Percentiles rank a stretch among this genome's conserved stretches.
Evolutionary conservation across 257 asterid genomes (phyloP).

Genomic region (Nicotiana otophora): DNA sequence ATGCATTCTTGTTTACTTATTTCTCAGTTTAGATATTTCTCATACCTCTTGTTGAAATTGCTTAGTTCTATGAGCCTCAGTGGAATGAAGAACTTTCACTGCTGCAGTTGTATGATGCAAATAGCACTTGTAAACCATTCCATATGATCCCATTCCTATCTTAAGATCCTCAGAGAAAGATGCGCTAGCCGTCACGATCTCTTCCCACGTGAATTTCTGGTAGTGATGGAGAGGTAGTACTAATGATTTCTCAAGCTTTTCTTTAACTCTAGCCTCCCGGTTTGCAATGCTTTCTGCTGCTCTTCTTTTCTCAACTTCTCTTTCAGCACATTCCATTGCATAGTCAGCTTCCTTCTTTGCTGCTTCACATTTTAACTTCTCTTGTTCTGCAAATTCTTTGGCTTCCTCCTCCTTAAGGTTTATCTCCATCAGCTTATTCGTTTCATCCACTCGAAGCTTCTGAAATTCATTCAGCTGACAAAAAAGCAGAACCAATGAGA

Average conservation of each 20-base stretch:
- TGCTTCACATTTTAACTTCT: conserved; percentile 50
- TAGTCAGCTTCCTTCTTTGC: conserved; percentile 62
- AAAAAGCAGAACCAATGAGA: neutral
- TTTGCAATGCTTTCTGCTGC: conserved; percentile 57
- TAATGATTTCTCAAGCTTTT: conserved; percentile 56
- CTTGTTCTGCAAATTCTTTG: conserved; percentile 51
- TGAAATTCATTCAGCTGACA: conserved; percentile 62
- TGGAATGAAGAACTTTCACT: conserved; percentile 65
- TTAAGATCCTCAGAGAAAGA: conserved; percentile 66
- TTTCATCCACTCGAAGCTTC: conserved; percentile 58
- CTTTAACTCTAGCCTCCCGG: conserved; percentile 50
- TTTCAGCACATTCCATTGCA: conserved; percentile 49
- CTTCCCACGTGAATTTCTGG: conserved; percentile 75
- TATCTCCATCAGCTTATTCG: conserved; percentile 46
- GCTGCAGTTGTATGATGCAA: conserved; percentile 82
- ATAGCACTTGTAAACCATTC: conserved; percentile 76
- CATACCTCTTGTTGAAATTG: conserved; percentile 91
- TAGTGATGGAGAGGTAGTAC: conserved; percentile 36
- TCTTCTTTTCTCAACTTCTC: conserved; percentile 62
- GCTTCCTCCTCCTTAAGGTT: conserved; percentile 76
- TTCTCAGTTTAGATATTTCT: neutral
- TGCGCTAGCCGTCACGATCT: conserved; percentile 56
- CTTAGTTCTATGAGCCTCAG: conserved; percentile 46
- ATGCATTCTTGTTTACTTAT: neutral
- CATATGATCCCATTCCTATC: conserved; percentile 86